Conservation (phyloP, 768 basidiomycete genomes). For the Trametes coccinea region DNA sequence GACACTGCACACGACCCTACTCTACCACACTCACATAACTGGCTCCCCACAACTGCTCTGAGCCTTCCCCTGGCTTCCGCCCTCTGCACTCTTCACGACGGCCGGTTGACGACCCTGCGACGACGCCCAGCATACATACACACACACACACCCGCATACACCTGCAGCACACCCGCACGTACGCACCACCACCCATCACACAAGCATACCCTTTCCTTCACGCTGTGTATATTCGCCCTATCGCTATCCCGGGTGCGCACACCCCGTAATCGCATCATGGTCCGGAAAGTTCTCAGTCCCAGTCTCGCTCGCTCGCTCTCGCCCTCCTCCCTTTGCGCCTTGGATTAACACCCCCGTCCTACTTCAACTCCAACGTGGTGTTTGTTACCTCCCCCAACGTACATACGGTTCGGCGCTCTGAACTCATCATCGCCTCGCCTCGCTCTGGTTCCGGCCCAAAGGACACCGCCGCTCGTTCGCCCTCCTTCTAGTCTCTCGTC, state of each 20-base stretch:
- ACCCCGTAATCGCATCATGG: constrained; percentile 19
- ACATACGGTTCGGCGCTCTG: constrained; percentile 3
- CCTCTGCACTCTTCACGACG: neutral
- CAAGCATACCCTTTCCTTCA: constrained; percentile 19
- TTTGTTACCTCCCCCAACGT: no score
- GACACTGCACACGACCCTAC: constrained; percentile 20
- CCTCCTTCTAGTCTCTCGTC: neutral
- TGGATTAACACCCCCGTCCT: neutral
- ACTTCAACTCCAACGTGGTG: no score
- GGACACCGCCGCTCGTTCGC: constrained; percentile 26
- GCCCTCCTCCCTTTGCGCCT: neutral
- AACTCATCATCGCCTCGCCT: neutral
- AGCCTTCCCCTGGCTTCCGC: constrained; percentile 1
- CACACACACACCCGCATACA: constrained; percentile 20
- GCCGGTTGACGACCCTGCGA: constrained; percentile 18
- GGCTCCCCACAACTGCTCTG: constrained; percentile 7
- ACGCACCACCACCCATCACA: neutral
- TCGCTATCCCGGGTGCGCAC: constrained; percentile 21
- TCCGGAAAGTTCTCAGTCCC: neutral
- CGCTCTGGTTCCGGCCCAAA: constrained; percentile 28
- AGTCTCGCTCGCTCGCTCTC: neutral
- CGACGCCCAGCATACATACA: constrained; percentile 12
- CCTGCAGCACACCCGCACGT: constrained; percentile 1
- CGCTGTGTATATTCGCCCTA: constrained; percentile 23
- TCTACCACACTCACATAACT: constrained; percentile 8